phyloP scores from a whole-genome alignment of 2,329 filamentous ascomycete species.

The Penicillium sp. region DNA sequence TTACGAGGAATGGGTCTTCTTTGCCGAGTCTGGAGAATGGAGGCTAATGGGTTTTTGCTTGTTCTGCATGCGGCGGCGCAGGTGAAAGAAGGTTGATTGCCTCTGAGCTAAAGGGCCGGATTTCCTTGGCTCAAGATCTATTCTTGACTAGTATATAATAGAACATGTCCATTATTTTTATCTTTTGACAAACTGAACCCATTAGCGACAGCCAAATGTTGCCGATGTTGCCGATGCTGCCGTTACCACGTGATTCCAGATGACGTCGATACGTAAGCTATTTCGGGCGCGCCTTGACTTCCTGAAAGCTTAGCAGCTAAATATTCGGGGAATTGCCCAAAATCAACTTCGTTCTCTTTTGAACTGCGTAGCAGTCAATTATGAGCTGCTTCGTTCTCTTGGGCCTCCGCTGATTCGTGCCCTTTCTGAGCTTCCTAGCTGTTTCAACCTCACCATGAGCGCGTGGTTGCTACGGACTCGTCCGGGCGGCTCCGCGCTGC shows the following conservation, averaged over 20 bases:
- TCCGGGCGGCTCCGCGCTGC: slow-evolving; percentile 25
- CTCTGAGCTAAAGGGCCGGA: slow-evolving; percentile 5
- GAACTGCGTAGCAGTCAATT: neutral
- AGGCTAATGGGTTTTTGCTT: slow-evolving; percentile 7
- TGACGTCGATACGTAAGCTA: slow-evolving; percentile 6
- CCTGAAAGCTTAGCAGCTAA: too few species aligned
- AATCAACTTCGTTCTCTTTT: neutral
- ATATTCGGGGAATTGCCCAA: neutral
- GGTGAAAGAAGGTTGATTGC: slow-evolving; percentile 3
- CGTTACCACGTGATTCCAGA: slow-evolving; percentile 6
- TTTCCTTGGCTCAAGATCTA: slow-evolving; percentile 3
- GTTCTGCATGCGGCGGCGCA: slow-evolving; percentile 12
- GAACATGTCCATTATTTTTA: too few species aligned
- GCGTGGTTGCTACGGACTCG: slow-evolving; percentile 30
- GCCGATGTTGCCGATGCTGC: slow-evolving; percentile 6
- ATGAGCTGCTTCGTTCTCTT: slow-evolving; percentile 1
- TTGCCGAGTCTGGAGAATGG: slow-evolving; percentile 3
- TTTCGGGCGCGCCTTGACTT: neutral
- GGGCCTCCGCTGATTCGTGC: slow-evolving; percentile 4
- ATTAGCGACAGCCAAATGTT: neutral
- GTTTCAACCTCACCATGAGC: slow-evolving; percentile 24
- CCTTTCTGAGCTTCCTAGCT: slow-evolving; percentile 10
- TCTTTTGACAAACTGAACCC: too few species aligned
- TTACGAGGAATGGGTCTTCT: slow-evolving; percentile 4
- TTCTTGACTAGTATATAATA: slow-evolving; percentile 17